Evolutionary conservation across 768 basidiomycete species (phyloP), one percentile per base, ranked within the genome.

Genomic region (Boletus vermiculosoides): DNA sequence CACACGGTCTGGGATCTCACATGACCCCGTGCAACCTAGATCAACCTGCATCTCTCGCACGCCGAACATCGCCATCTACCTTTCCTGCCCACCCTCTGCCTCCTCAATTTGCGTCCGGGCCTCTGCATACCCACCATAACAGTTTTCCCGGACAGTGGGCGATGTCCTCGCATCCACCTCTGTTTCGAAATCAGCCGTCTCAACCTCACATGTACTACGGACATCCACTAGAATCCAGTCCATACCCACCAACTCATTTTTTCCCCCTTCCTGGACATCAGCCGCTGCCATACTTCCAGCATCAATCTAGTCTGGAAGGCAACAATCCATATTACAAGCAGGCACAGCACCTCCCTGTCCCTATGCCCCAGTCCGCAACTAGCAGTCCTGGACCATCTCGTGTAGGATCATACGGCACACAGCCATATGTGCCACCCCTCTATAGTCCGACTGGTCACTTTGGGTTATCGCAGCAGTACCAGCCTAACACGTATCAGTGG

Each of bases 61-160:
- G 34, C 7, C 40, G 37, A 18, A n/a, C 33, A n/a, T 56, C 37
- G 22, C 20, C 49, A 12, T 39, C 69, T 28, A 16, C 60, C 41
- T 62, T 65, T 59, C 55, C 72, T 68, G 55, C 72, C 15, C 62
- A 59, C 37, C 61, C 65, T 4, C 46, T 53, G 4, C 57, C 61
- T 22, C 54, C 63, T 40, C 64, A 61, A 20, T 51, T 74, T 52
- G 41, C 71, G 9, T 52, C 71, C 10, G 53, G 71, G 12, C 56
- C 68, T 20, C 59, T 65, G 6, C 78, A 76, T 58, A 63, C 66
- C 58, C 77, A 76, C 33, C 71, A 63, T 22, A 44, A 65, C 28
- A 65, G 64, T 62, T 80, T 77, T 56, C 65, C 73, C 28, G 76
- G 77, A 53, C 80, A 76, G 69, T 84, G 83, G 72, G 68, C 75